Base-by-base conservation (phyloP, 495 filamentous ascomycete genomes). In the Penicillium roqueforti region DNA sequence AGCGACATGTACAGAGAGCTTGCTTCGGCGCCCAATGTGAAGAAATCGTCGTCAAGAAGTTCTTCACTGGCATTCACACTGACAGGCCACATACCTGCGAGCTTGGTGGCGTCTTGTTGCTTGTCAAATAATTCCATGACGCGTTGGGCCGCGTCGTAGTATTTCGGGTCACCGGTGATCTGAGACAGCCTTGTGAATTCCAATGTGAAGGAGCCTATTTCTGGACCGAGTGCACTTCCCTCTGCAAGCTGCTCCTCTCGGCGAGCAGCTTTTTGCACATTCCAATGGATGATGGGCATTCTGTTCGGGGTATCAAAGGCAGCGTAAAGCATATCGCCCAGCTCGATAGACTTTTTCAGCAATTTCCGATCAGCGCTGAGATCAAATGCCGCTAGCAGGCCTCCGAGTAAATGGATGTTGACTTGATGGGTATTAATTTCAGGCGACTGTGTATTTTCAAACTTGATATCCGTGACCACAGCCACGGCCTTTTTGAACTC, bases 141-240 rank as follows among this genome's bases (percentile, higher is more conserved):
- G 25, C 89, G 81, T 46, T 89, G 85, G 34, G 95, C 76, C 3
- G 92, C 91, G 69, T 97, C 91, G 56, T 89, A 96, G 68, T 92
- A 97, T 58, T 83, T 88, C 6, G 82, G 68, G 47, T 96, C 79
- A 22, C 84, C 80, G 0, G 91, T 96, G 28, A 96, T 73, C 68
- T 96, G 92, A 1, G 92, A 85, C 14, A 97, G 79, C 5, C 91
- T 80, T 2, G 89, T 96, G 63, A 96, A 95, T 66, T 97, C 92
- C 67, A 97, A 77, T 28, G 83, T 80, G 34, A 93, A 75, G 6
- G 88, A 89, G 1, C 89, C 90, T 37, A 96, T 68, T 66, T 96
- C 92, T 1, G 91, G 88, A 22, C 90, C 68, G 29, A 82, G 63
- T 8, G 56, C 58, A 3, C 39, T 43, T 23, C 61, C 56, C 13